Conservation (phyloP, 108 stramenopile genomes). For the Skeletonema tropicum region DNA sequence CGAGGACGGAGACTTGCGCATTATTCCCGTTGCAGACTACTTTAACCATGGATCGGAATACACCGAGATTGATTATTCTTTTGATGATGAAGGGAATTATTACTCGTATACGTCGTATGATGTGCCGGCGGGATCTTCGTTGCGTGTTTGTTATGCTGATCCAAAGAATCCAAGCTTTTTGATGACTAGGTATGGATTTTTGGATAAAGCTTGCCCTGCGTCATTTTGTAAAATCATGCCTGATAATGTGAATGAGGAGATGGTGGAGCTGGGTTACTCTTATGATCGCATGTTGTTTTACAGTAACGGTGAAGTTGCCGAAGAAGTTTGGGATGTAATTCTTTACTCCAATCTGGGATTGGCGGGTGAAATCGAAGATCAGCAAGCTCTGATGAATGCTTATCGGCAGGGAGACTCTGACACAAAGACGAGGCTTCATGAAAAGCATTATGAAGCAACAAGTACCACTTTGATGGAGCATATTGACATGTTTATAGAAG, state of each 20-base stretch:
- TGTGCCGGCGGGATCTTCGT: conserved; percentile 54
- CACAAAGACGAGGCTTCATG: conserved; percentile 41
- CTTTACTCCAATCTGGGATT: conserved; percentile 23
- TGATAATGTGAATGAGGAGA: conserved; percentile 37
- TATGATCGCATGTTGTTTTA: conserved; percentile 51
- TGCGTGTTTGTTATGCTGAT: conserved; percentile 57
- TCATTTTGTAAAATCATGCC: conserved; percentile 59
- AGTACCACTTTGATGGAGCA: conserved; percentile 54
- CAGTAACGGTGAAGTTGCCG: conserved; percentile 40
- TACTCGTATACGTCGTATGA: conserved; percentile 41
- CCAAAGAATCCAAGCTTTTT: conserved; percentile 55
- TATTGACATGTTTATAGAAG: conserved; percentile 46
- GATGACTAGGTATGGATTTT: conserved; percentile 65
- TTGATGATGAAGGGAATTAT: conserved; percentile 47
- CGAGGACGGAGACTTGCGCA: conserved; percentile 44
- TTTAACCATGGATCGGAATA: conserved; percentile 56
- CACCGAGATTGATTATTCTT: conserved; percentile 42
- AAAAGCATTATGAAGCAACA: conserved; percentile 51
- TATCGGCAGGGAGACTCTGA: conserved; percentile 42
- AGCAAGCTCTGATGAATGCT: conserved; percentile 56
- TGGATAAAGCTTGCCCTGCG: conserved; percentile 57
- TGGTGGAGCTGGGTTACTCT: conserved; percentile 41
- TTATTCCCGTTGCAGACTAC: conserved; percentile 55
- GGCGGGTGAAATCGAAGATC: conserved; percentile 20
- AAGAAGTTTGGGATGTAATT: conserved; percentile 47